A percentile compares a stretch with the other conserved stretches of the same genome.
phyloP scores from a whole-genome alignment of 805 yeast species.

The Yarrowia porcina region DNA sequence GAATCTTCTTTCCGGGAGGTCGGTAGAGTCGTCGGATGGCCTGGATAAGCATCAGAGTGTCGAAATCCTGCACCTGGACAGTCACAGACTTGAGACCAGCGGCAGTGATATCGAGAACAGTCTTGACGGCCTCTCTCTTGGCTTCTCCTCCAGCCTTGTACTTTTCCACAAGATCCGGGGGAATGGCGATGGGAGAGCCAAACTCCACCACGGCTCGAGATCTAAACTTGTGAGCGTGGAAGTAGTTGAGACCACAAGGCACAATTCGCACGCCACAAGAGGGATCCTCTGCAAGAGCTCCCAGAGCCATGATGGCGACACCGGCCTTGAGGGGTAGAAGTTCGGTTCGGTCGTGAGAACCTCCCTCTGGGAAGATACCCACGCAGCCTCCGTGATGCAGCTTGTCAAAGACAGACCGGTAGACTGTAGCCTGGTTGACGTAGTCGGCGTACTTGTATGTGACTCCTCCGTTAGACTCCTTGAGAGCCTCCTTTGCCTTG shows the following conservation, averaged over 20 bases:
- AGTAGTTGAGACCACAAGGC: slow-evolving; percentile 97
- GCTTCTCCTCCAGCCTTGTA: slow-evolving; percentile 61
- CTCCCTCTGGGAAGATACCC: slow-evolving; percentile 98
- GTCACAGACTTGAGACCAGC: slow-evolving; percentile 80
- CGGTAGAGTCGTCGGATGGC: slow-evolving; percentile 88
- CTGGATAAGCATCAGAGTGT: slow-evolving; percentile 82
- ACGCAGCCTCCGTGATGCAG: slow-evolving; percentile 74
- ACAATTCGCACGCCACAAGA: slow-evolving; percentile 78
- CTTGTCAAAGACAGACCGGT: slow-evolving; percentile 79
- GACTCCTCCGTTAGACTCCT: slow-evolving; percentile 45
- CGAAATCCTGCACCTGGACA: slow-evolving; percentile 83
- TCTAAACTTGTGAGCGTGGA: slow-evolving; percentile 92
- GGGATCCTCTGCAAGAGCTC: slow-evolving; percentile 80
- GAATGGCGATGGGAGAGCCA: slow-evolving; percentile 78
- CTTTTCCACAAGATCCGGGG: slow-evolving; percentile 56
- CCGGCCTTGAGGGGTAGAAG: slow-evolving; percentile 93
- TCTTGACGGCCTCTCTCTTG: slow-evolving; percentile 69
- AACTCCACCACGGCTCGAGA: slow-evolving; percentile 94
- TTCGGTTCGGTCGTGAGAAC: slow-evolving; percentile 93
- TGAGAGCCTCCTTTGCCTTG: slow-evolving; percentile 45
- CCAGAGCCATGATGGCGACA: slow-evolving; percentile 96
- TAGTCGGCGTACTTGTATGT: slow-evolving; percentile 70
- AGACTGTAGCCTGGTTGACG: slow-evolving; percentile 82
- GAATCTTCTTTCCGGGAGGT: slow-evolving; percentile 65
- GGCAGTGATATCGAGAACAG: slow-evolving; percentile 65